These are phyloP conservation scores for Myxozyma monticola DNA, from an alignment of 805 yeast species.

Conservation along the genomic window DNA sequence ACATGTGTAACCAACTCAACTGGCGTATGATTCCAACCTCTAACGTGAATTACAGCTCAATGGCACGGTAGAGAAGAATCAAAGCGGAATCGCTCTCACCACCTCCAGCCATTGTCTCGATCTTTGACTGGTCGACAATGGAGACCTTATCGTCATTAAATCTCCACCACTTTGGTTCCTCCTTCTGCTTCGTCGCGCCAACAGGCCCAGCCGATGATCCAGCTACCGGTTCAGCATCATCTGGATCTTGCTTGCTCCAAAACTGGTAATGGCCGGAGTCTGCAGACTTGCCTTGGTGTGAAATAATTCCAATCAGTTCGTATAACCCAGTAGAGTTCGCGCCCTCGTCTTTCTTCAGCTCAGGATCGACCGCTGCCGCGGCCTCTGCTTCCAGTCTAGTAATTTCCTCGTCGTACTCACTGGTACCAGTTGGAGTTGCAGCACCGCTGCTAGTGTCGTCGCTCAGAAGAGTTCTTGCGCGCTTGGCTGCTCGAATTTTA, in stretches of 20 bases:
- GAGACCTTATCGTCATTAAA: constrained; percentile 91
- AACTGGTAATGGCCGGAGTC: constrained; percentile 98
- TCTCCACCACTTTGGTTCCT: constrained; percentile 84
- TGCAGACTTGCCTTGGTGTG: constrained; percentile 94
- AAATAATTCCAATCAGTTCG: constrained; percentile 76
- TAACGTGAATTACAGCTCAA: constrained; percentile 62
- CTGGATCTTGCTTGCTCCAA: constrained; percentile 70
- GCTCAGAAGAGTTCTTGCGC: constrained; percentile 45
- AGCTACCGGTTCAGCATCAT: constrained; percentile 36
- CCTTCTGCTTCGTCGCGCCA: constrained; percentile 27
- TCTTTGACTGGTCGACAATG: constrained; percentile 72
- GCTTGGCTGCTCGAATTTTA: constrained; percentile 69
- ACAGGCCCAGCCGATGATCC: constrained; percentile 12
- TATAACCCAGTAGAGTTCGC: constrained; percentile 88
- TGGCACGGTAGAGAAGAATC: constrained; percentile 79
- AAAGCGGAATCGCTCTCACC: constrained; percentile 96
- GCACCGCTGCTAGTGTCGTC: constrained; percentile 23
- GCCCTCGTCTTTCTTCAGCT: constrained; percentile 47
- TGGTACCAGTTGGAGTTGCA: constrained; percentile 26
- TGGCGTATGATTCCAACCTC: no score
- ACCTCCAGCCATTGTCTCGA: constrained; percentile 90
- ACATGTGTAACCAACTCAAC: no score
- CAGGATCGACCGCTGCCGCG: constrained; percentile 43
- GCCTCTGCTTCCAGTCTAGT: constrained; percentile 31
- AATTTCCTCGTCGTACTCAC: constrained; percentile 30